phyloP scores from a whole-genome alignment of 2,329 filamentous ascomycete species.

The Diaporthe sp. region DNA sequence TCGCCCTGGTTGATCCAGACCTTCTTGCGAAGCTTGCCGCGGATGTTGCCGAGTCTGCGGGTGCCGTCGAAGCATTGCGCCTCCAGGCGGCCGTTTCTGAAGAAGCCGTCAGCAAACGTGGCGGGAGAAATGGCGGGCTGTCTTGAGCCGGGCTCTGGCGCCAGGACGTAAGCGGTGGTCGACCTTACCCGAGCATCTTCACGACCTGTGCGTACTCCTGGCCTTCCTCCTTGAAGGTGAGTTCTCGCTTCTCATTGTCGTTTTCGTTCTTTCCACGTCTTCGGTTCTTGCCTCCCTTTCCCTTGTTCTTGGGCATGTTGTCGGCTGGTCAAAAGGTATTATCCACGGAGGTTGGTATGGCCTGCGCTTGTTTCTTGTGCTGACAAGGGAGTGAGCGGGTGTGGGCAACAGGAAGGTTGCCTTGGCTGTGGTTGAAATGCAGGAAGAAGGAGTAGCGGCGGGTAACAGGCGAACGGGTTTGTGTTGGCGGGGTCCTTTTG shows the following conservation, averaged over 20 bases:
- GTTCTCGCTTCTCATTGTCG: conserved; percentile 85
- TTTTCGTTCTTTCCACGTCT: conserved; percentile 75
- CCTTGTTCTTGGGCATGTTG: conserved; percentile 37
- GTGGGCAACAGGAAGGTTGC: conserved; percentile 42
- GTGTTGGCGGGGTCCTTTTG: conserved; percentile 36
- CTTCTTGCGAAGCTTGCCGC: conserved; percentile 99
- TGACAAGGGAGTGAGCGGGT: conserved; percentile 54
- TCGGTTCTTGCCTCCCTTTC: conserved; percentile 38
- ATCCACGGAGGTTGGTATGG: conserved; percentile 47
- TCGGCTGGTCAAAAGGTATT: not conserved
- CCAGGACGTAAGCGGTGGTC: not conserved
- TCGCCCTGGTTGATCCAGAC: conserved; percentile 99
- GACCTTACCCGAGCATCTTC: conserved; percentile 82
- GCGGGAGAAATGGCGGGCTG: not conserved
- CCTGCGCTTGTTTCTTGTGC: conserved; percentile 65
- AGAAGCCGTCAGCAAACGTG: not conserved
- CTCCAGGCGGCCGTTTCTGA: conserved; percentile 85
- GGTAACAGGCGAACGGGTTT: conserved; percentile 30
- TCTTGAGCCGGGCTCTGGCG: not conserved
- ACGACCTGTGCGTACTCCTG: conserved; percentile 78
- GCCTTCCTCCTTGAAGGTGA: conserved; percentile 84
- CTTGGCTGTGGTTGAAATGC: not conserved
- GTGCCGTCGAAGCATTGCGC: conserved; percentile 95
- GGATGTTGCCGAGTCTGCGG: conserved; percentile 75
- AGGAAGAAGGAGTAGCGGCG: conserved; percentile 14